Evolutionary conservation across 495 filamentous ascomycete species (phyloP).

Genomic region (Hyaloscypha finlandica): DNA sequence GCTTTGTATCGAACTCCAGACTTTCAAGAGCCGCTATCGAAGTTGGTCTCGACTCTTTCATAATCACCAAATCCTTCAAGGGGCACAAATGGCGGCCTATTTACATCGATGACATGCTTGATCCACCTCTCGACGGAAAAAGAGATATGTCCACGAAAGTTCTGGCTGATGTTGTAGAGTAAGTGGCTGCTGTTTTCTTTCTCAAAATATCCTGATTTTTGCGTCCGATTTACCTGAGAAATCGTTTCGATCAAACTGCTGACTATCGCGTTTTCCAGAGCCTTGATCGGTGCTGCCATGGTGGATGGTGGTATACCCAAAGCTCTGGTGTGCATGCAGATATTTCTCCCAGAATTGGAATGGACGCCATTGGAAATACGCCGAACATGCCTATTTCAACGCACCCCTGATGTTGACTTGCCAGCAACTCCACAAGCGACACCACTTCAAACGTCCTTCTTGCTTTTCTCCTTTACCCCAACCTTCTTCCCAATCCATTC

Average conservation of each 20-base stretch:
- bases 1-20: constrained; percentile 69
- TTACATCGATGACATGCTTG: constrained; percentile 56
- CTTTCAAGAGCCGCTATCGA: constrained; percentile 65
- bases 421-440: constrained; percentile 19
- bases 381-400: constrained; percentile 33
- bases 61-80: constrained; percentile 68
- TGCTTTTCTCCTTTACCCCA: constrained; percentile 28
- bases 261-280: not conserved
- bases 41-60: constrained; percentile 69
- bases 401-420: constrained; percentile 15
- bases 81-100: constrained; percentile 70
- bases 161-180: constrained; percentile 86
- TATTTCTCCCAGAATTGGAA: constrained; percentile 64
- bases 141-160: constrained; percentile 70
- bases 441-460: constrained; percentile 15
- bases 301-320: constrained; percentile 67
- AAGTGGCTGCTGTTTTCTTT: constrained; percentile 31
- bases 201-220: not conserved
- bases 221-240: not conserved
- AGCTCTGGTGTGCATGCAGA: constrained; percentile 63
- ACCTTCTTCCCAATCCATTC: constrained; percentile 36
- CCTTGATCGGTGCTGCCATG: constrained; percentile 78
- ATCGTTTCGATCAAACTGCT: not conserved
- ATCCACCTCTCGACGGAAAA: constrained; percentile 10
- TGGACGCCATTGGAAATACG: constrained; percentile 48